Base-by-base conservation (phyloP, 1,284 basidiomycete species). In the Polyporus tsugae region DNA sequence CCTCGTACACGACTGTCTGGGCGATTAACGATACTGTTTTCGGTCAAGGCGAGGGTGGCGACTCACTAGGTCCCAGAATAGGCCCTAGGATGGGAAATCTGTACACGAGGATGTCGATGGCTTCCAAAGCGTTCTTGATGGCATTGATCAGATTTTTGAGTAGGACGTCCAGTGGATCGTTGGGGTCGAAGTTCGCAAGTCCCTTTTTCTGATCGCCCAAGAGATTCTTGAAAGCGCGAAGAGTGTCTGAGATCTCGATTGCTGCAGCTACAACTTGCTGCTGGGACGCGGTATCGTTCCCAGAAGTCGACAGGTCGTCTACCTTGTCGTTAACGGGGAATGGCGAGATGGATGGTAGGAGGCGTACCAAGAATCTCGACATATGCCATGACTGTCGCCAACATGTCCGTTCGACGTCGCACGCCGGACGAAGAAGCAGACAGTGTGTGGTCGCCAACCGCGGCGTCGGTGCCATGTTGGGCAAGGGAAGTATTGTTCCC, bases 31-130 rank as follows among this genome's bases (percentile, higher is more conserved):
- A 55, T 63, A 64, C 57, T 52, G n/a, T 13, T 25, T 7, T 22
- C 10, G 46, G 46, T 25, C 25, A 62, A 33, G 44, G 38, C 19
- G n/a, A n/a, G n/a, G n/a, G n/a, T n/a, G 39, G 22, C 42, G 6
- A 82, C 88, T 77, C 75, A 91, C 89, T 82, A 3, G 86, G 86
- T 44, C 82, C 88, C 52, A 90, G 75, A n/a, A 83, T 64, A 17
- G 85, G 84, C 22, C 85, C 87, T 17, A 89, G 73, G 7, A 76
- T 70, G 2, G 88, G 88, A 61, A 85, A 63, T 15, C 78, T 72
- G 46, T 80, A 68, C 10, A 85, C 77, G 9, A 86, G 60, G 0
- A 39, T 67, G 60, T 73, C 64, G 35, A 82, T 72, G 38, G 72
- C 71, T 4, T 60, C 72, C 38, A 91, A 78, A 3, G 78, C 66